phyloP scores from a whole-genome alignment of 306 rosid species.

The Cucurbita moschata region DNA sequence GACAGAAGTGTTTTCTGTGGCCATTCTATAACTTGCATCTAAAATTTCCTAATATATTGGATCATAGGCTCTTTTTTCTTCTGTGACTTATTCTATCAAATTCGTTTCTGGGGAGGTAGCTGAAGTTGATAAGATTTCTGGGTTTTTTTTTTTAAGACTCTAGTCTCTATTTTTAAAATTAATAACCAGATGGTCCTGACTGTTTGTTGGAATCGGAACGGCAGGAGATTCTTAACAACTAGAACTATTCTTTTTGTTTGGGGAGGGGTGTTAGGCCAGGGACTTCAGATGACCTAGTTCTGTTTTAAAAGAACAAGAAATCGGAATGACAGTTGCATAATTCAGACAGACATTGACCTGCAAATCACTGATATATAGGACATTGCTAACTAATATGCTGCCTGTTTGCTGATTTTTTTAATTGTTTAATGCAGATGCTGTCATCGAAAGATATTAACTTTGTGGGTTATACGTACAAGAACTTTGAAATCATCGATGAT shows the following conservation, averaged over 20 bases:
- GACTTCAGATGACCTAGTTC: background rate
- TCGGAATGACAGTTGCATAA: background rate
- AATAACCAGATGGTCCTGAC: background rate
- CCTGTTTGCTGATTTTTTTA: slow-evolving; percentile 9
- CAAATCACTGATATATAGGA: background rate
- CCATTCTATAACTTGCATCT: background rate
- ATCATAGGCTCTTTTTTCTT: background rate
- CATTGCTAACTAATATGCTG: background rate
- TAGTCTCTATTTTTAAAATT: too few relatives aligned
- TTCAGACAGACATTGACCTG: background rate
- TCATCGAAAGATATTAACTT: slow-evolving; percentile 88
- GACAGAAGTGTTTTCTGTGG: background rate
- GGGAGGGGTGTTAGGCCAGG: background rate
- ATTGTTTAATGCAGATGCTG: slow-evolving; percentile 65
- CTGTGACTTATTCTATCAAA: too few relatives aligned
- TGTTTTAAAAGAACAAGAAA: background rate
- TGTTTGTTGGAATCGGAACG: background rate
- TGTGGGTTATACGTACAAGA: slow-evolving; percentile 92
- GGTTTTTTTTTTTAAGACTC: too few relatives aligned
- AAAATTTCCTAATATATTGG: background rate
- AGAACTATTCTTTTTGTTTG: background rate
- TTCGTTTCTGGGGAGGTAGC: background rate
- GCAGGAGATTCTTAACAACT: background rate
- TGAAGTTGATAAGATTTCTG: too few relatives aligned
- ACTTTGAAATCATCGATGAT: slow-evolving; percentile 81